These are phyloP conservation scores for Cladosporium sp. DNA, from an alignment of 2,329 filamentous ascomycete species.

Conservation along the genomic window DNA sequence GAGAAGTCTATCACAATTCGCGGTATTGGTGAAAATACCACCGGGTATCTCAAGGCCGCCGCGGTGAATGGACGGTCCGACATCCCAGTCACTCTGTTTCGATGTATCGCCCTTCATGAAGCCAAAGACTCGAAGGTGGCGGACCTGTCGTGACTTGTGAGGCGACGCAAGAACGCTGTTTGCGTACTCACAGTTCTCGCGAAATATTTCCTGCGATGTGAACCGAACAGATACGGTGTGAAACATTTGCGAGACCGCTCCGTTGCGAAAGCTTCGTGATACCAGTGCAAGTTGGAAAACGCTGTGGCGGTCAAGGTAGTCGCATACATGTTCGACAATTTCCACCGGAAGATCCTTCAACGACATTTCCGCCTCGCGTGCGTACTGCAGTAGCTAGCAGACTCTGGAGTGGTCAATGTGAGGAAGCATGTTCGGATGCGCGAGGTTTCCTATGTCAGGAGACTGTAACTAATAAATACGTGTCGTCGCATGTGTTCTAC, in stretches of 20 bases:
- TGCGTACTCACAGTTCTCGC: background rate
- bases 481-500: background rate
- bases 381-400: background rate
- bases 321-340: background rate
- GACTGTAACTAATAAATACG: background rate
- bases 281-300: background rate
- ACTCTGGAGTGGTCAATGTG: background rate
- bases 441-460: background rate
- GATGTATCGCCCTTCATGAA: background rate
- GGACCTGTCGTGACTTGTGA: background rate
- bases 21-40: background rate
- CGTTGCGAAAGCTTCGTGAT: background rate
- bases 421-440: background rate
- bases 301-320: background rate
- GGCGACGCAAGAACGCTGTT: background rate
- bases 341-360: background rate
- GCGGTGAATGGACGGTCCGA: background rate
- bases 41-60: background rate
- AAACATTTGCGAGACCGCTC: background rate
- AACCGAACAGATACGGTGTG: background rate
- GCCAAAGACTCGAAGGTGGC: background rate
- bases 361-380: background rate
- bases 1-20: background rate
- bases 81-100: background rate
- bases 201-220: background rate